Conservation (phyloP, 2,329 filamentous ascomycete genomes). For the Myotisia sp. region DNA sequence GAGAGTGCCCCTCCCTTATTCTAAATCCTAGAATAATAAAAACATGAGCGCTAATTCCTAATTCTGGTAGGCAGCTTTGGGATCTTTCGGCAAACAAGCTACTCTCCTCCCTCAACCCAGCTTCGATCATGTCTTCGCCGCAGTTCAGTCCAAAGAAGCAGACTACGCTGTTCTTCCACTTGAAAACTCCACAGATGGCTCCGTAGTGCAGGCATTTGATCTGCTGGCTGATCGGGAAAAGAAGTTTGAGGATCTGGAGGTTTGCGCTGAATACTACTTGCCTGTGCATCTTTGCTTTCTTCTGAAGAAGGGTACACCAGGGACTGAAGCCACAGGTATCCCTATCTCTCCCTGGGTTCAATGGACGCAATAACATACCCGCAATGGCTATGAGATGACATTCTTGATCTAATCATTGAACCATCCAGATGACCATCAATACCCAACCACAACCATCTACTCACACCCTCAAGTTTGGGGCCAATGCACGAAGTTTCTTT, state of each 20-base stretch:
- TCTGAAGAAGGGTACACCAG: constrained; percentile 29
- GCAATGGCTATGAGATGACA: too few species aligned
- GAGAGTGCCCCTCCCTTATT: constrained; percentile 13
- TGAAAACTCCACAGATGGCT: constrained; percentile 91
- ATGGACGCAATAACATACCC: too few species aligned
- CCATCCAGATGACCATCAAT: background rate
- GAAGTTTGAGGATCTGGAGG: constrained; percentile 52
- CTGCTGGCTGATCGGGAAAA: constrained; percentile 62
- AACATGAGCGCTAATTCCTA: too few species aligned
- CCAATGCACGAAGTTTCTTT: constrained; percentile 68
- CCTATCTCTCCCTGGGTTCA: too few species aligned
- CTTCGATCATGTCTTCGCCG: constrained; percentile 57
- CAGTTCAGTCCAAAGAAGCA: constrained; percentile 53
- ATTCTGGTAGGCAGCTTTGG: constrained; percentile 39
- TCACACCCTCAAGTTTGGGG: constrained; percentile 93
- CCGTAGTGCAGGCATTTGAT: constrained; percentile 79
- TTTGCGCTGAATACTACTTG: constrained; percentile 75
- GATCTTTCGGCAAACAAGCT: constrained; percentile 31
- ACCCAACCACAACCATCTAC: constrained; percentile 50
- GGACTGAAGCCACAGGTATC: too few species aligned
- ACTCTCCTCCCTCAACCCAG: constrained; percentile 23
- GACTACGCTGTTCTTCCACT: constrained; percentile 76
- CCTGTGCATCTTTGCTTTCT: constrained; percentile 80
- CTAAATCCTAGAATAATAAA: background rate
- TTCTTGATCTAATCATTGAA: too few species aligned